Conservation (phyloP, 2,329 filamentous ascomycete species). For the Xylaria sp. region DNA sequence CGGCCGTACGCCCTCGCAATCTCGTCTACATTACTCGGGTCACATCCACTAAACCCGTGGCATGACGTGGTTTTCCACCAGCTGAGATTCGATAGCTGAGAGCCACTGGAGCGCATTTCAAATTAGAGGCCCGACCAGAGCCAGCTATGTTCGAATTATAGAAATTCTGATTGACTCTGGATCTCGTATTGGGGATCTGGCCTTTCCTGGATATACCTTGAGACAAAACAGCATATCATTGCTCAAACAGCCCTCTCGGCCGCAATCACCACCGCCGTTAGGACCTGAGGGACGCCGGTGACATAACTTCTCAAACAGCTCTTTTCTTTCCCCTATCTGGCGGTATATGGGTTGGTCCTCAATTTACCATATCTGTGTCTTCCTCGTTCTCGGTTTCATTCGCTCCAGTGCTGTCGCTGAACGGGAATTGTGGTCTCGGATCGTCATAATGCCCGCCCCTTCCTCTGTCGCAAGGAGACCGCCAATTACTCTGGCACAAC, state of each 20-base stretch:
- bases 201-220: conserved; percentile 6
- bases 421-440: conserved; percentile 1
- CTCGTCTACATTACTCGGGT: conserved; percentile 24
- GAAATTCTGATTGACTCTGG: background rate
- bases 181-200: background rate
- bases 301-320: conserved; percentile 14
- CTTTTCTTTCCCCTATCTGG: conserved; percentile 6
- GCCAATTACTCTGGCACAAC: conserved; percentile 81
- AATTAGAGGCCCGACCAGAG: background rate
- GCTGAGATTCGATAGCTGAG: conserved; percentile 11
- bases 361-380: background rate
- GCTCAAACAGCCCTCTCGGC: conserved; percentile 1
- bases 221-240: background rate
- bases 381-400: background rate
- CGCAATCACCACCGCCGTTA: background rate
- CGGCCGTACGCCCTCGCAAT: conserved; percentile 13
- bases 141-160: background rate
- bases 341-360: background rate
- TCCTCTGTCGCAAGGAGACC: conserved; percentile 61
- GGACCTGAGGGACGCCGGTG: background rate
- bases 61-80: conserved; percentile 22
- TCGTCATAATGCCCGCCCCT: conserved; percentile 46
- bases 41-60: conserved; percentile 23
- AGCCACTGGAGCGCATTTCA: background rate
- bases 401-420: conserved; percentile 6